Conservation (phyloP, 305 asterid genomes). For the Rubia tinctorum region DNA sequence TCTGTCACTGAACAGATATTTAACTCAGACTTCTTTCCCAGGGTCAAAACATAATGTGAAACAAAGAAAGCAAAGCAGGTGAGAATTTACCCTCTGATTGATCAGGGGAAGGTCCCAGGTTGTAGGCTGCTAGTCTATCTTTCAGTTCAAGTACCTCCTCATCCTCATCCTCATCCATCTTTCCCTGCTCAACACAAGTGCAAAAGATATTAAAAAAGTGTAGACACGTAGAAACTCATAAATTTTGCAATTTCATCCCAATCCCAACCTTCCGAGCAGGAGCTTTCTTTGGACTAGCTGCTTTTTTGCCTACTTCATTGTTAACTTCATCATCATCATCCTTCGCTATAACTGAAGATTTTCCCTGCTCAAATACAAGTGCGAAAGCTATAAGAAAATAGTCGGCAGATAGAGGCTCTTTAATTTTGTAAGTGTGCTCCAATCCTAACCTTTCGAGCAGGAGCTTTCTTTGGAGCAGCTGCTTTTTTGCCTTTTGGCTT, state of each 20-base stretch:
- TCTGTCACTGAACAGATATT: constrained; percentile 40
- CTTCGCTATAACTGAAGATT: constrained; percentile 22
- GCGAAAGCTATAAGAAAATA: background rate
- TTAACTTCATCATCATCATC: constrained; percentile 2
- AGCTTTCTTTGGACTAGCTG: constrained; percentile 67
- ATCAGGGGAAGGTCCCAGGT: constrained; percentile 83
- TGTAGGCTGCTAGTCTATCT: constrained; percentile 80
- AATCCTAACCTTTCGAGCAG: constrained; percentile 55
- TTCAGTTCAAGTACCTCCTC: constrained; percentile 61
- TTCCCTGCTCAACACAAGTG: constrained; percentile 38
- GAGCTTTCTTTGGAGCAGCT: constrained; percentile 76
- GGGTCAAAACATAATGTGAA: background rate
- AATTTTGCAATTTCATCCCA: background rate
- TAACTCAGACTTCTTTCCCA: background rate
- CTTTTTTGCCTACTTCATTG: constrained; percentile 25
- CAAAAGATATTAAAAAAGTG: background rate
- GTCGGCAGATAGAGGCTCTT: background rate
- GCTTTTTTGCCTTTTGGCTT: constrained; percentile 52
- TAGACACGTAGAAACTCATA: background rate
- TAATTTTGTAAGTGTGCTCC: background rate
- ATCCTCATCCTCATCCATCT: constrained; percentile 36
- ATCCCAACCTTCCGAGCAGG: constrained; percentile 63
- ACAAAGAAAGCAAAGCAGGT: background rate
- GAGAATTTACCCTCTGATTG: constrained; percentile 47
- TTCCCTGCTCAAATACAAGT: constrained; percentile 37